These are phyloP conservation scores for Plasmodium billcollinsi DNA, from an alignment of 169 alveolate genomes.

Conservation along the genomic window DNA sequence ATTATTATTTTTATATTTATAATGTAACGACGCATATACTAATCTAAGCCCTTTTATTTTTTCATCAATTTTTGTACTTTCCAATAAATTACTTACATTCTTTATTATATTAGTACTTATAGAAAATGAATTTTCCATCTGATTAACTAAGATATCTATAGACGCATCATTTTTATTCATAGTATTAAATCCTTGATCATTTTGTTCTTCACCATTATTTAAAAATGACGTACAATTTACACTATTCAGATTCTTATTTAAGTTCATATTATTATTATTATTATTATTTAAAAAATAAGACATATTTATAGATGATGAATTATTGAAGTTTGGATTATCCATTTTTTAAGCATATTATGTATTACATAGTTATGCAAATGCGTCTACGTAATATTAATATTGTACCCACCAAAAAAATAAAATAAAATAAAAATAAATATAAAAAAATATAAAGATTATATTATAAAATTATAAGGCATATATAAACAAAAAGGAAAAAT, in stretches of 20 bases:
- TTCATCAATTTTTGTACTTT: slow-evolving; percentile 58
- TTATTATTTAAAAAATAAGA: slow-evolving; percentile 65
- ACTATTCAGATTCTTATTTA: slow-evolving; percentile 15
- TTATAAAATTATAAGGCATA: too few species aligned
- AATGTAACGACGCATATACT: slow-evolving; percentile 75
- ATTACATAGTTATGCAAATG: not conserved
- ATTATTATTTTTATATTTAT: slow-evolving; percentile 56
- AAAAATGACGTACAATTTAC: slow-evolving; percentile 35
- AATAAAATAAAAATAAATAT: too few species aligned
- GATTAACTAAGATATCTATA: slow-evolving; percentile 72
- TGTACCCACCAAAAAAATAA: not conserved
- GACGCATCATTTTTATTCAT: slow-evolving; percentile 73
- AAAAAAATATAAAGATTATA: too few species aligned
- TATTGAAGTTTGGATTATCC: slow-evolving; percentile 68
- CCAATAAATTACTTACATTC: slow-evolving; percentile 72
- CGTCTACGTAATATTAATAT: not conserved
- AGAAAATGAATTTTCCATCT: slow-evolving; percentile 75
- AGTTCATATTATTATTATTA: slow-evolving; percentile 33
- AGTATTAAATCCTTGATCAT: slow-evolving; percentile 28
- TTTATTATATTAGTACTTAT: slow-evolving; percentile 68
- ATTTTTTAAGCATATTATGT: slow-evolving; percentile 52
- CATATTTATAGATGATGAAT: slow-evolving; percentile 65
- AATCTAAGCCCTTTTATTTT: slow-evolving; percentile 73
- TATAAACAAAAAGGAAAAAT: too few species aligned
- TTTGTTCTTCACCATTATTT: slow-evolving; percentile 37